Percentiles rank a stretch among this genome's conserved stretches.
Evolutionary conservation across 164 flowering plant species (phyloP).

Genomic region (Echeveria elegans): DNA sequence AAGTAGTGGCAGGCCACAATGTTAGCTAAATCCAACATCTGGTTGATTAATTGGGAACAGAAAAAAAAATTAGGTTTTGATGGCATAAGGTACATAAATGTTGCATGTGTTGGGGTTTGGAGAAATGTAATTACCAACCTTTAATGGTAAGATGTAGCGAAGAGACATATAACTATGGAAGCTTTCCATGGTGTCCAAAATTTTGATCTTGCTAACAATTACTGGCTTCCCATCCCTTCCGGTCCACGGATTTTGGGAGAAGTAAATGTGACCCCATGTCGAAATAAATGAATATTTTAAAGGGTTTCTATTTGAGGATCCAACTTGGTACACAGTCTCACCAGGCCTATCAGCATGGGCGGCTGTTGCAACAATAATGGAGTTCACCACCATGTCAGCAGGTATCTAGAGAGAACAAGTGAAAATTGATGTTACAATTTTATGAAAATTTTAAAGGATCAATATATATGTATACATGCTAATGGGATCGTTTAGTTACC

Average conservation of each 20-base stretch:
- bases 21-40: constrained; percentile 23
- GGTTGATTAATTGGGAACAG: not conserved
- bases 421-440: no score
- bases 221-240: constrained; percentile 27
- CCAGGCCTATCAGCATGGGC: not conserved
- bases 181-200: constrained; percentile 20
- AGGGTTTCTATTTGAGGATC: not conserved
- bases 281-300: not conserved
- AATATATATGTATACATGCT: not conserved
- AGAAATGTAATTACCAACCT: constrained; percentile 27
- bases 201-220: constrained; percentile 19
- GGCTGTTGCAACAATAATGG: not conserved
- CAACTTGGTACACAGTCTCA: not conserved
- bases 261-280: constrained; percentile 17
- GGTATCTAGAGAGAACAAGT: not conserved
- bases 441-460: not conserved
- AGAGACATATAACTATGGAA: constrained; percentile 23
- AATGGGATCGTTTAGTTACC: constrained; percentile 23
- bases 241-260: constrained; percentile 29
- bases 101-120: not conserved
- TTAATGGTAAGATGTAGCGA: constrained; percentile 40
- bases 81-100: not conserved
- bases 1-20: constrained; percentile 8
- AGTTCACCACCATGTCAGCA: not conserved
- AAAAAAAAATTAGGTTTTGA: not conserved